phyloP scores from a whole-genome alignment of 139 green algal genomes.

The Chlorella vulgaris region DNA sequence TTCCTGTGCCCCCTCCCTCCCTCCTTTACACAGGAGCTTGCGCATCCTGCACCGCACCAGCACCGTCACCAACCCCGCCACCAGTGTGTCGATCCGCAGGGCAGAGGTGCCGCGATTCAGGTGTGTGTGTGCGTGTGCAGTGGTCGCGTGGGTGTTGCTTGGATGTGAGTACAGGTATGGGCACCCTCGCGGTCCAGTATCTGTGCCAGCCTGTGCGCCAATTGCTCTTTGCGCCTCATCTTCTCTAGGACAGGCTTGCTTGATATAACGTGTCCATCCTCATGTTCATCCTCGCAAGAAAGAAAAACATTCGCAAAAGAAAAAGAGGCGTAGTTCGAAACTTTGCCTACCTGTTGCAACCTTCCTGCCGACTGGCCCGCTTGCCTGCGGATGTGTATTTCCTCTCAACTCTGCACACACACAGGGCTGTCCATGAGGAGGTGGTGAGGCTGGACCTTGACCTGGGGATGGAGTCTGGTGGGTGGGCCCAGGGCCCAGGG shows the following conservation, averaged over 20 bases:
- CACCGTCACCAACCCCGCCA: constrained; percentile 76
- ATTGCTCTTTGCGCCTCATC: neutral
- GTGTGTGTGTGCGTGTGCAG: too few species aligned
- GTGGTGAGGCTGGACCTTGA: constrained; percentile 91
- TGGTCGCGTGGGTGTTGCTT: too few species aligned
- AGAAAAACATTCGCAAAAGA: too few species aligned
- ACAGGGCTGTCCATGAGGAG: constrained; percentile 91
- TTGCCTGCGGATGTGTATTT: neutral
- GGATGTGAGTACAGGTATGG: too few species aligned
- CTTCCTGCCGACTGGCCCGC: too few species aligned
- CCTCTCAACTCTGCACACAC: constrained; percentile 9
- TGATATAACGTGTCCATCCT: too few species aligned
- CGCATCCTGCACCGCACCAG: constrained; percentile 74
- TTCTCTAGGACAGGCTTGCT: too few species aligned
- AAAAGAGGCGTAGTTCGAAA: too few species aligned
- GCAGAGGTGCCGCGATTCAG: constrained; percentile 73
- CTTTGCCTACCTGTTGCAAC: too few species aligned
- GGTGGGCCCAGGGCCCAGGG: neutral
- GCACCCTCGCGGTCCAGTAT: too few species aligned
- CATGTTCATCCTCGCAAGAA: too few species aligned
- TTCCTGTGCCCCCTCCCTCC: neutral
- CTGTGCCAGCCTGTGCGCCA: too few species aligned
- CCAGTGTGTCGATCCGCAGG: constrained; percentile 57
- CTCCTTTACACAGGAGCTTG: constrained; percentile 50
- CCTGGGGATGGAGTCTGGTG: constrained; percentile 67